Conservation (phyloP, 345 rosid species). For the Salix udensis region DNA sequence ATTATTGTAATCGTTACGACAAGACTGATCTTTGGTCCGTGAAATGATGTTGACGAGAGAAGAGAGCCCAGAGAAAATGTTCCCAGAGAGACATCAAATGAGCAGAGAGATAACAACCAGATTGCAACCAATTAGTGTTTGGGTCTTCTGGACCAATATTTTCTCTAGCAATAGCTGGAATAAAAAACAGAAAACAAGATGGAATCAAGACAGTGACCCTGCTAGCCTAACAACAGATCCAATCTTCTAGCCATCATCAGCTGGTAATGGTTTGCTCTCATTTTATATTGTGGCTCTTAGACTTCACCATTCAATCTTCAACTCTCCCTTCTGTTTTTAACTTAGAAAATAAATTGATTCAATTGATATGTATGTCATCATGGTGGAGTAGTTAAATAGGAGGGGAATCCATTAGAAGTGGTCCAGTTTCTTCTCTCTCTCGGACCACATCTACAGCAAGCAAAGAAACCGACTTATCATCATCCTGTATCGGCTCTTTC, state of each 20-base stretch:
- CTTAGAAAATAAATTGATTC: background rate
- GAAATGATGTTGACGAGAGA: constrained; percentile 12
- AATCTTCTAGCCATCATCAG: background rate
- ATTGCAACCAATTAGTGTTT: background rate
- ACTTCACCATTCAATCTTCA: background rate
- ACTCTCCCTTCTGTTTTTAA: background rate
- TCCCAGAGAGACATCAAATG: constrained; percentile 1
- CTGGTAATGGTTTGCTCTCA: background rate
- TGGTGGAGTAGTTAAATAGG: background rate
- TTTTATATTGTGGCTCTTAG: background rate
- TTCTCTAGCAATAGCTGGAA: constrained; percentile 4
- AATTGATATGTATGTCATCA: background rate
- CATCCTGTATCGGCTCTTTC: background rate
- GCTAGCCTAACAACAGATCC: background rate
- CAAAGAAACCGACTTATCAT: constrained; percentile 3
- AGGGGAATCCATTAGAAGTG: constrained; percentile 3
- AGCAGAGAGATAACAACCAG: background rate
- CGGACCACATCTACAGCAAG: constrained; percentile 26
- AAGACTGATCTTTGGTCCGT: background rate
- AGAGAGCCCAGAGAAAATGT: constrained; percentile 3
- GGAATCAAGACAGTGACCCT: background rate
- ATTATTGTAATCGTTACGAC: background rate
- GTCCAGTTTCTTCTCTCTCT: constrained; percentile 13
- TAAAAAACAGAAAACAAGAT: background rate
- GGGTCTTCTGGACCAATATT: background rate